A percentile compares a stretch with the other conserved stretches of the same genome.
phyloP scores from a whole-genome alignment of 2,329 filamentous ascomycete species.

The Fusarium sp. region DNA sequence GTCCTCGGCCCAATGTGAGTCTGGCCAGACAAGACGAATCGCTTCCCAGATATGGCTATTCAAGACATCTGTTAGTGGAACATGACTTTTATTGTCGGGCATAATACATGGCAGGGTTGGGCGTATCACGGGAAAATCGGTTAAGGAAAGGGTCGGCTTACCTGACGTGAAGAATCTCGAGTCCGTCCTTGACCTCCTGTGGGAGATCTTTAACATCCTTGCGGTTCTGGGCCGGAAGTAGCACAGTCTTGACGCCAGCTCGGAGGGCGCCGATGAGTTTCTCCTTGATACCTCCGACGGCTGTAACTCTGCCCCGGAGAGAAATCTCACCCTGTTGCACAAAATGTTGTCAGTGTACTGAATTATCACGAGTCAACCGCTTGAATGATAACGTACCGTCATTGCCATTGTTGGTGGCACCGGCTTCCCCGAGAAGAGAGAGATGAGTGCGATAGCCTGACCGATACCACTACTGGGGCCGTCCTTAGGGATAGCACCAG shows the following conservation, averaged over 20 bases:
- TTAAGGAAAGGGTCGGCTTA: conserved; percentile 67
- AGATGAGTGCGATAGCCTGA: conserved; percentile 93
- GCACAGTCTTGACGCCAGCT: conserved; percentile 92
- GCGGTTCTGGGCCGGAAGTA: conserved; percentile 87
- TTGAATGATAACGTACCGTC: conserved; percentile 70
- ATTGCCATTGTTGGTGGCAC: conserved; percentile 95
- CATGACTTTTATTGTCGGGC: conserved; percentile 27
- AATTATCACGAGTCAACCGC: conserved; percentile 32
- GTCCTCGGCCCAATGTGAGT: conserved; percentile 84
- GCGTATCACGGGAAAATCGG: conserved; percentile 33
- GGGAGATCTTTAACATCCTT: conserved; percentile 95
- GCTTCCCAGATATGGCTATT: conserved; percentile 92
- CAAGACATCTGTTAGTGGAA: conserved; percentile 50
- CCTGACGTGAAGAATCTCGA: conserved; percentile 91
- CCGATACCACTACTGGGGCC: conserved; percentile 88
- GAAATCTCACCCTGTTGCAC: conserved; percentile 72
- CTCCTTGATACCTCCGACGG: conserved; percentile 98
- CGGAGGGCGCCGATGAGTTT: conserved; percentile 95
- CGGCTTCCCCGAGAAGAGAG: conserved; percentile 84
- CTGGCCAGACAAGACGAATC: conserved; percentile 90
- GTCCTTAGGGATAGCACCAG: conserved; percentile 95
- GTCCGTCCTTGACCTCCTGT: conserved; percentile 84
- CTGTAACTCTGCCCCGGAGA: conserved; percentile 88
- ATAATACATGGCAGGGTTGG: conserved; percentile 34
- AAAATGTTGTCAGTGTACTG: conserved; percentile 43